A percentile compares a stretch with the other conserved stretches of the same genome.
These are phyloP conservation scores for Hamamelis virginiana DNA, from an alignment of 164 flowering plant species.

Conservation along the genomic window DNA sequence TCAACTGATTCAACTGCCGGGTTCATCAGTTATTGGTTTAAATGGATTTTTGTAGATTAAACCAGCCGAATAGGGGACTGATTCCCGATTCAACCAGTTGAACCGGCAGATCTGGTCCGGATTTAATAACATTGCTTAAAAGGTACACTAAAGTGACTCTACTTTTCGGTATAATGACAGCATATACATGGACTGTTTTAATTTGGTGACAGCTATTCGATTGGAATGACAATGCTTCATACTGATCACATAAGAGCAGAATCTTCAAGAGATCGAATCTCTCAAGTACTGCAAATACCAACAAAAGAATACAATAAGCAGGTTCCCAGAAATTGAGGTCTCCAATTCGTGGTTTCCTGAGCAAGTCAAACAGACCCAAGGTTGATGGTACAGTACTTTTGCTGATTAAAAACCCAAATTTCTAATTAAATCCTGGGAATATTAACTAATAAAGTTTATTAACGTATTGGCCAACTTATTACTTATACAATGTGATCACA, in stretches of 20 bases:
- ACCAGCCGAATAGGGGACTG: no score
- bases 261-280: not conserved
- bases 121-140: no score
- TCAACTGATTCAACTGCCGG: no score
- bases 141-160: no score
- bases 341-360: constrained; percentile 4
- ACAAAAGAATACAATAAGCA: constrained; percentile 1
- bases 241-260: not conserved
- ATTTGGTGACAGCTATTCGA: no score
- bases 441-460: not conserved
- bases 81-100: no score
- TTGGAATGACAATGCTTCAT: no score
- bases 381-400: not conserved
- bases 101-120: no score
- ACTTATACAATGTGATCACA: not conserved
- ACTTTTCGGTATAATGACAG: no score
- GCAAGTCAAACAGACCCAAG: constrained; percentile 4
- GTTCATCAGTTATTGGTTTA: no score
- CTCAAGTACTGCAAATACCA: not conserved
- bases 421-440: not conserved
- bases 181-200: no score
- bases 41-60: no score
- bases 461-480: not conserved
- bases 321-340: constrained; percentile 29
- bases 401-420: not conserved